Evolutionary conservation across 148 eudicot genomes (phyloP), one percentile per base, ranked within the genome.

Genomic region (Fallopia convolvulus): DNA sequence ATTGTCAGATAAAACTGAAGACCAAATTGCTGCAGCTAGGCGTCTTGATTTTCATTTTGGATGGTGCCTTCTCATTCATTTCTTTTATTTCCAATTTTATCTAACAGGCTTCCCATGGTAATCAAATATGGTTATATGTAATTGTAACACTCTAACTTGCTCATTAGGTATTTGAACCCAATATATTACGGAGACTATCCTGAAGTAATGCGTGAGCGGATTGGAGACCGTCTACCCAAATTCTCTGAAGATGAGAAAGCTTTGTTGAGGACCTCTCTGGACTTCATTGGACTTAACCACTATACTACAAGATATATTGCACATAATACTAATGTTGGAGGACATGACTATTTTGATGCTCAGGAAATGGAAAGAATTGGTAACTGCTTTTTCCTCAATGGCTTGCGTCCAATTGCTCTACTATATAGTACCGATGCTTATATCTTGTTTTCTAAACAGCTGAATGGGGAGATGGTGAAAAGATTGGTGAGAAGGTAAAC

Each of bases 1-100:
- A 81, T 74, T 89, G 71, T 83, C 97, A 48, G 91, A 89, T 58
- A 89, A 80, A 36, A 63, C 60, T 70, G 97, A 92, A 83, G 97
- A 92, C 78, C 85, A 78, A 83, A 74, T 21, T 33, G 97, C 97
- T 76, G 92, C 94, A 63, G 82, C 86, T 68, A 88, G 97, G 85
- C 90, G 97, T 72, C 80, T 90, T 81, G 97, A 85, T 84, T 92
- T 92, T 82, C 90, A 90, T 80, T 81, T 92, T 72, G 97, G 97
- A 86, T 92, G 97, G 97, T 92, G 87, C 9, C 61, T 49, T 75
- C 60, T 40, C 18, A 48, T 74, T 74, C 40, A 48, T 48, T 23
- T 20, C 52, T 5, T 74, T 32, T n/a, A 1, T 63, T 33, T 66
- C 13, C 46, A 60, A 26, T 9, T 26, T 61, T 61, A 26, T 42